phyloP scores from a whole-genome alignment of 2,329 filamentous ascomycete species.

The Aspergillus sojae region DNA sequence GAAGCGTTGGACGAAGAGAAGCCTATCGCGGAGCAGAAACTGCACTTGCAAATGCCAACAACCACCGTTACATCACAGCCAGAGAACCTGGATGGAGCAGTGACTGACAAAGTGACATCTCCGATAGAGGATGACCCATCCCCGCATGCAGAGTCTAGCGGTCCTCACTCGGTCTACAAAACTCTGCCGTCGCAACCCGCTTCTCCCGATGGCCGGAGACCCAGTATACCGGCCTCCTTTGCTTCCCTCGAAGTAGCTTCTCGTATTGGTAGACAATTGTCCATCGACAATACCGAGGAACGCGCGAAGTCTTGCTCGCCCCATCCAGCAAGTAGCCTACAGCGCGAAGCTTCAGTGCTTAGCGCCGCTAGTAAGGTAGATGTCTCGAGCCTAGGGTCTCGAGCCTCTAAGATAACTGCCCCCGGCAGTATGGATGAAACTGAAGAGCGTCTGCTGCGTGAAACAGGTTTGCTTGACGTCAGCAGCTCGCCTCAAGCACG shows the following conservation, averaged over 20 bases:
- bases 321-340: slow-evolving; percentile 29
- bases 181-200: slow-evolving; percentile 26
- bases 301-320: slow-evolving; percentile 31
- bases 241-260: slow-evolving; percentile 34
- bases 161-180: slow-evolving; percentile 21
- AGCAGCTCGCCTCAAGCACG: slow-evolving; percentile 47
- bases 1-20: slow-evolving; percentile 59
- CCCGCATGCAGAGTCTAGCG: slow-evolving; percentile 17
- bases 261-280: slow-evolving; percentile 30
- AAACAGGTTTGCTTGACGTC: slow-evolving; percentile 65
- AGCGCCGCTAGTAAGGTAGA: slow-evolving; percentile 41
- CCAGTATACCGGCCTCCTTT: slow-evolving; percentile 36
- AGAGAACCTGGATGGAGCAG: slow-evolving; percentile 5
- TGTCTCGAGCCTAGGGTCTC: slow-evolving; percentile 36
- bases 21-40: slow-evolving; percentile 33
- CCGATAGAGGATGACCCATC: slow-evolving; percentile 15
- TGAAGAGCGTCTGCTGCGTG: slow-evolving; percentile 68
- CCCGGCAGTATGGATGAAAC: slow-evolving; percentile 60
- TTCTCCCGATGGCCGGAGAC: slow-evolving; percentile 30
- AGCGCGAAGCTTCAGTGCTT: slow-evolving; percentile 43
- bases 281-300: slow-evolving; percentile 29
- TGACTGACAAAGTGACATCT: slow-evolving; percentile 14
- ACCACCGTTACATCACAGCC: slow-evolving; percentile 20
- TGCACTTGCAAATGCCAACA: slow-evolving; percentile 21
- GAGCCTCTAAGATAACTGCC: slow-evolving; percentile 38